These are phyloP conservation scores for Cercophora samala DNA, from an alignment of 495 filamentous ascomycete species.

Conservation along the genomic window DNA sequence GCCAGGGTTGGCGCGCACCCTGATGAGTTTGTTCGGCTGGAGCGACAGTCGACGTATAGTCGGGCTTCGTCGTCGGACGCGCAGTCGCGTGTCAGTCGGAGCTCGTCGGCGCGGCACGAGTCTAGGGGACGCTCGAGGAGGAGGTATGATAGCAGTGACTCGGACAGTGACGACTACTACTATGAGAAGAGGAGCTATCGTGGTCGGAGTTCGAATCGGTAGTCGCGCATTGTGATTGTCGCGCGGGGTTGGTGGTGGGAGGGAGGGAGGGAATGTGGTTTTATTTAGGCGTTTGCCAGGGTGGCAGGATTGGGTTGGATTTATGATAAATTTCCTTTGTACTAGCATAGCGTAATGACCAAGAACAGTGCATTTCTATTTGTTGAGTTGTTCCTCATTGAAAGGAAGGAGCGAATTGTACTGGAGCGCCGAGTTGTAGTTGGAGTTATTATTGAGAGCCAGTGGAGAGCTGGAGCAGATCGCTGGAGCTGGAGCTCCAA, in stretches of 20 bases:
- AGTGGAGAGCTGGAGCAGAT: background rate
- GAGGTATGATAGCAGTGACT: conserved; percentile 18
- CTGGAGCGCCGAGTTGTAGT: background rate
- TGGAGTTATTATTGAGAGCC: background rate
- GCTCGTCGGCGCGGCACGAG: conserved; percentile 12
- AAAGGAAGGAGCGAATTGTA: background rate
- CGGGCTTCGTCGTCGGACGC: conserved; percentile 12
- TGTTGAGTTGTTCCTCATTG: background rate
- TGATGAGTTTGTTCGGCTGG: conserved; percentile 20
- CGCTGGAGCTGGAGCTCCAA: background rate
- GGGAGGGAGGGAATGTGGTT: no score
- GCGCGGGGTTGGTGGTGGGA: background rate
- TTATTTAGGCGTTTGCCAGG: background rate
- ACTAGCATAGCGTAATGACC: background rate
- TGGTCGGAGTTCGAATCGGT: conserved; percentile 14
- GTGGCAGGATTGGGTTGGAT: background rate
- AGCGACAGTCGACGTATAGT: conserved; percentile 18
- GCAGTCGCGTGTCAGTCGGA: conserved; percentile 12
- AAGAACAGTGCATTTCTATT: background rate
- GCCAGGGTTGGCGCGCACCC: conserved; percentile 17
- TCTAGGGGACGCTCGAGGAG: conserved; percentile 12
- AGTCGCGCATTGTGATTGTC: background rate
- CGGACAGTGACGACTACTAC: conserved; percentile 19
- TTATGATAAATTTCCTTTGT: background rate
- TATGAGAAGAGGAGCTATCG: conserved; percentile 20